Conservation (phyloP, 2,329 filamentous ascomycete genomes). For the Emergomyces orientalis region DNA sequence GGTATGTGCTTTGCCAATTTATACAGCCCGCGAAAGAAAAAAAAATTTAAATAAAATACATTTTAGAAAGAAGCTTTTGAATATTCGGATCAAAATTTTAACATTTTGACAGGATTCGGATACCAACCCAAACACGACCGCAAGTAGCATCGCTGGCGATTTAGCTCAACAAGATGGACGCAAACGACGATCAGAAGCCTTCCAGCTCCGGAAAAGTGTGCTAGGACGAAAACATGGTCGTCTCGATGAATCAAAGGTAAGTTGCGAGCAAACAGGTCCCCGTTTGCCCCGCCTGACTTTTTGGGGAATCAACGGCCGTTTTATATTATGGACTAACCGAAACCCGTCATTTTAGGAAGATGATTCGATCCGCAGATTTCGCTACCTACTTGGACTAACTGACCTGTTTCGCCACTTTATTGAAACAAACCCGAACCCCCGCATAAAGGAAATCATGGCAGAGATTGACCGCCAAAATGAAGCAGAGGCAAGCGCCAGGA, state of each 20-base stretch:
- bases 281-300: not conserved
- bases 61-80: no score
- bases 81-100: not conserved
- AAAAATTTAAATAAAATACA: no score
- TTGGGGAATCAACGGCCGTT: not conserved
- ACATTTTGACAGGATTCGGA: slow-evolving; percentile 47
- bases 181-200: slow-evolving; percentile 75
- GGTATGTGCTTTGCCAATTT: slow-evolving; percentile 26
- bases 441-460: slow-evolving; percentile 84
- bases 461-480: slow-evolving; percentile 92
- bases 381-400: slow-evolving; percentile 87
- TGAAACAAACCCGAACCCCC: slow-evolving; percentile 90
- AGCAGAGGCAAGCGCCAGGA: slow-evolving; percentile 61
- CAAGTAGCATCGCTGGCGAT: slow-evolving; percentile 80
- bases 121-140: slow-evolving; percentile 57
- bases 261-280: not conserved
- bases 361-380: slow-evolving; percentile 87
- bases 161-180: slow-evolving; percentile 59
- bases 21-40: not conserved
- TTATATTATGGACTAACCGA: no score
- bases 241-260: slow-evolving; percentile 81
- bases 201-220: slow-evolving; percentile 81
- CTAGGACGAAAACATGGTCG: slow-evolving; percentile 92
- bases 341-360: slow-evolving; percentile 55
- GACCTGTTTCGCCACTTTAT: slow-evolving; percentile 99